Evolutionary conservation across 2,329 filamentous ascomycete genomes (phyloP).

Genomic region (Xylariaceae sp.): DNA sequence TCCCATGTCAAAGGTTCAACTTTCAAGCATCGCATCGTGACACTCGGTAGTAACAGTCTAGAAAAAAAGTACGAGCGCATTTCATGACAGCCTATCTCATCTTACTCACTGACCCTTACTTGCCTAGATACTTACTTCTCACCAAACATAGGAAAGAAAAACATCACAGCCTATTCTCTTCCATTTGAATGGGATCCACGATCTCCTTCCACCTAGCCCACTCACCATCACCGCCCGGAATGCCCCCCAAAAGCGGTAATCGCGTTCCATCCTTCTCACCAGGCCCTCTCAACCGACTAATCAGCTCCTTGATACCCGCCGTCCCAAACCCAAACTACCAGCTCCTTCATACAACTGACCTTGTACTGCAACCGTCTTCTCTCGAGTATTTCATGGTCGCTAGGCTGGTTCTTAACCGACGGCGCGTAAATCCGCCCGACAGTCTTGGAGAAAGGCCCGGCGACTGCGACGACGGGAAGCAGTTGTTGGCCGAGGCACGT

Average conservation of each 20-base stretch:
- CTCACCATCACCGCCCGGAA: constrained; percentile 51
- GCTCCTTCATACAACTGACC: constrained; percentile 56
- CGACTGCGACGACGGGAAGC: constrained; percentile 40
- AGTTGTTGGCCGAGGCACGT: constrained; percentile 62
- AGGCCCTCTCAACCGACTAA: constrained; percentile 52
- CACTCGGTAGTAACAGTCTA: too few species aligned
- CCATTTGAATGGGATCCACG: constrained; percentile 39
- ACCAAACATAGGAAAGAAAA: background rate
- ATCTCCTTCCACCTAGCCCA: constrained; percentile 41
- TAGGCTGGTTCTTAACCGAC: constrained; percentile 26
- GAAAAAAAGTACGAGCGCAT: too few species aligned
- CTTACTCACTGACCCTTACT: background rate
- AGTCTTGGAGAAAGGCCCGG: constrained; percentile 53
- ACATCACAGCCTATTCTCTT: constrained; percentile 11
- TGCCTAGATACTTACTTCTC: too few species aligned
- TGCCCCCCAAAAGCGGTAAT: constrained; percentile 52
- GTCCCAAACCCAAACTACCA: constrained; percentile 54
- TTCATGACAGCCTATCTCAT: background rate
- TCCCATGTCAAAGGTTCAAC: too few species aligned
- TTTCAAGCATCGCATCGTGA: too few species aligned
- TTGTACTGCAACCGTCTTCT: constrained; percentile 54
- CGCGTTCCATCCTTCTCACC: constrained; percentile 55
- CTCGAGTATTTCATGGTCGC: constrained; percentile 39
- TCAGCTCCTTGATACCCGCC: constrained; percentile 60
- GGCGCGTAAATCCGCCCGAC: constrained; percentile 53